Conservation (phyloP, 75 land plant species). For the Adiantum capillusveneris region DNA sequence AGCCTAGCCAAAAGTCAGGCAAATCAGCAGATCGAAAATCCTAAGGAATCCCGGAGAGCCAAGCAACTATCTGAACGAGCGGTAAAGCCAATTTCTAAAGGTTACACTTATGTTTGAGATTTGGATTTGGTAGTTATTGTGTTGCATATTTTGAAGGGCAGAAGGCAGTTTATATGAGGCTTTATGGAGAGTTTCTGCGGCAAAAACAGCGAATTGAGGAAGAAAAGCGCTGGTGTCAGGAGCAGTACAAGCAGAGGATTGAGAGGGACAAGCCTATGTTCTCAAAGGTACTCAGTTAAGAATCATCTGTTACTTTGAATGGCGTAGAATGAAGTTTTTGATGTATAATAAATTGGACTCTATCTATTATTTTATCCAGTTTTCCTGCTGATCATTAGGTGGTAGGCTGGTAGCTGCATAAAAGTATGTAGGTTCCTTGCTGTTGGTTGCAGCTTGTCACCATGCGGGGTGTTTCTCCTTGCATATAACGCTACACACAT, state of each 20-base stretch:
- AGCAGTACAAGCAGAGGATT: constrained; percentile 24
- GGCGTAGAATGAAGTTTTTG: too few relatives aligned
- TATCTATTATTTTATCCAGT: too few relatives aligned
- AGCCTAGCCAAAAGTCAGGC: constrained; percentile 7
- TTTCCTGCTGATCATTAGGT: too few relatives aligned
- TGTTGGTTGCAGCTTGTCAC: too few relatives aligned
- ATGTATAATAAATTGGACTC: too few relatives aligned
- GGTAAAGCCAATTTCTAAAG: neutral
- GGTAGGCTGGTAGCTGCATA: too few relatives aligned
- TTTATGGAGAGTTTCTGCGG: constrained; percentile 28
- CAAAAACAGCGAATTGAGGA: constrained; percentile 29
- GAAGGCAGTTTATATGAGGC: constrained; percentile 31
- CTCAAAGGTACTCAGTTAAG: constrained; percentile 17
- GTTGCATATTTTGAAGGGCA: neutral
- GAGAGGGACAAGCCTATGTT: constrained; percentile 18
- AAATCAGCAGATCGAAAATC: neutral
- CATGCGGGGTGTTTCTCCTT: too few relatives aligned
- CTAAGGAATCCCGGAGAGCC: neutral
- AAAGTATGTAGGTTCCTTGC: too few relatives aligned
- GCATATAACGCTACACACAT: too few relatives aligned
- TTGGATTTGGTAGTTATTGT: neutral
- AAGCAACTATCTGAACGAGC: constrained; percentile 5
- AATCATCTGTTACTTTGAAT: too few relatives aligned
- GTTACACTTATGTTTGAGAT: neutral
- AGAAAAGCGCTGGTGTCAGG: constrained; percentile 16